phyloP scores from a whole-genome alignment of 129 eudicot species.

The Tagetes erecta region DNA sequence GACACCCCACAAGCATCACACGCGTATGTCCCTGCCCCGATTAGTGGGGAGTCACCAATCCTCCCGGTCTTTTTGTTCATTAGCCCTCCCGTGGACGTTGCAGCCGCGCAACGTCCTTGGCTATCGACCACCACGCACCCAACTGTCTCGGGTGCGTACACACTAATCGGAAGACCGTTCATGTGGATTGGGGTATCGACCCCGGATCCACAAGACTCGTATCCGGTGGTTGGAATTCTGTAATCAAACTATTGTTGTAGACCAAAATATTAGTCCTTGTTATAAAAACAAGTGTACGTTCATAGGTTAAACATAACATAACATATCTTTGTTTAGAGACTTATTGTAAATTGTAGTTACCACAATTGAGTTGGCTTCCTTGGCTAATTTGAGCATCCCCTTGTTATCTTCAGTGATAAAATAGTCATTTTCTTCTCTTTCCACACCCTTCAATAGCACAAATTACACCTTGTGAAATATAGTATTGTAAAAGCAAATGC shows the following conservation, averaged over 20 bases:
- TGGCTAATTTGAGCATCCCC: conserved; percentile 81
- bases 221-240: conserved; percentile 53
- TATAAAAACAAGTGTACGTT: background rate
- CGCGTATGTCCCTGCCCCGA: conserved; percentile 92
- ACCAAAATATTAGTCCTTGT: background rate
- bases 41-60: conserved; percentile 85
- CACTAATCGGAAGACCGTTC: conserved; percentile 83
- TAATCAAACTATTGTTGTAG: conserved; percentile 65
- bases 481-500: no score
- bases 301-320: background rate
- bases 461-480: background rate
- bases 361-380: conserved; percentile 85
- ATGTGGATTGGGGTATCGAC: conserved; percentile 57
- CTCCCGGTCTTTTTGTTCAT: conserved; percentile 84
- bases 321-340: background rate
- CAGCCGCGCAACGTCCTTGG: conserved; percentile 88
- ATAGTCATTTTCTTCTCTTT: conserved; percentile 71
- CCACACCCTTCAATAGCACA: conserved; percentile 57
- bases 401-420: conserved; percentile 79
- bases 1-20: conserved; percentile 75
- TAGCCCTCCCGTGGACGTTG: conserved; percentile 91
- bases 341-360: conserved; percentile 31
- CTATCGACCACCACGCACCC: conserved; percentile 92
- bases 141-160: conserved; percentile 86
- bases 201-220: conserved; percentile 59